Conservation (phyloP, 148 eudicot genomes). For the Diospyros lotus region DNA sequence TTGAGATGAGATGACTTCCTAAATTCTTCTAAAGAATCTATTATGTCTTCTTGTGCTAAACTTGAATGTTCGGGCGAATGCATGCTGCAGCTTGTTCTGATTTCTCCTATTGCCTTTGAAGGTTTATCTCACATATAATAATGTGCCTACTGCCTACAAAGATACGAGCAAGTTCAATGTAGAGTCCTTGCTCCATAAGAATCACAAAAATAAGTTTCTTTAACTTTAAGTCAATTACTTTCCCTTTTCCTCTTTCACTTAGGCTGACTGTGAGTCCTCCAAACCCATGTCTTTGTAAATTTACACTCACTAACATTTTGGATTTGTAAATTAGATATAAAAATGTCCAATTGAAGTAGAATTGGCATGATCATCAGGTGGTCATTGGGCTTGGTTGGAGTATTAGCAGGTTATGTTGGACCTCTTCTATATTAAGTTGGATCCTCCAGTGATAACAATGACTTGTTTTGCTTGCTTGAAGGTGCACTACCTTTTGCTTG, state of each 20-base stretch:
- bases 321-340: no score
- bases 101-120: background rate
- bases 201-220: background rate
- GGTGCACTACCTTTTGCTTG: no score
- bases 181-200: background rate
- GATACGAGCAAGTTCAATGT: background rate
- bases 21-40: no score
- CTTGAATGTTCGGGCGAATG: no score
- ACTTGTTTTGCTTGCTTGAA: no score
- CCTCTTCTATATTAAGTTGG: no score
- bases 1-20: no score
- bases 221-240: background rate
- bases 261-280: background rate
- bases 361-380: background rate
- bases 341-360: background rate
- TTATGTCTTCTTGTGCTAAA: no score
- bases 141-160: background rate
- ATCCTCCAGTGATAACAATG: no score
- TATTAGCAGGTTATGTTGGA: no score
- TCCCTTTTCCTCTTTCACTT: background rate
- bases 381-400: background rate
- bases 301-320: background rate
- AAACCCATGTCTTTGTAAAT: background rate
- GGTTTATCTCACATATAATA: background rate
- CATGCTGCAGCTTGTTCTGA: background rate